phyloP scores from a whole-genome alignment of 2,329 filamentous ascomycete genomes.

The Fusarium sterilihyphosum region DNA sequence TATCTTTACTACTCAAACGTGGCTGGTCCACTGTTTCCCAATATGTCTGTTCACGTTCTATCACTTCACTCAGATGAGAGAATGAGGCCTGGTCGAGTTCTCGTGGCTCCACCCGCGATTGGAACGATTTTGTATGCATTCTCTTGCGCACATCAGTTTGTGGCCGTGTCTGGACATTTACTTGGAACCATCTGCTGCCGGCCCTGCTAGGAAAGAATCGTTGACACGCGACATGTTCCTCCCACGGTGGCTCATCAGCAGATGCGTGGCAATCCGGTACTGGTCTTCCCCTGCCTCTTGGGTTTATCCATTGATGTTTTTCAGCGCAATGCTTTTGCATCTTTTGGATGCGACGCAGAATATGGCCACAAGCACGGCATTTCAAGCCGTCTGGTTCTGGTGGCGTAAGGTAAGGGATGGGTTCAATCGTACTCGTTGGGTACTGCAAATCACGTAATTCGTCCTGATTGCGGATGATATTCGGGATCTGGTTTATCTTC shows the following conservation, averaged over 20 bases:
- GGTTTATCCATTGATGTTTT: not conserved
- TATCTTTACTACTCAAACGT: too few relatives aligned
- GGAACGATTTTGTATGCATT: too few relatives aligned
- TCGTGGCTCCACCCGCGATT: too few relatives aligned
- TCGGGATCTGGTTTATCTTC: not conserved
- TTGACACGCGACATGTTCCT: not conserved
- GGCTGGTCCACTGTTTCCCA: too few relatives aligned
- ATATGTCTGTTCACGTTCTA: too few relatives aligned
- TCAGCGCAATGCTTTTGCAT: not conserved
- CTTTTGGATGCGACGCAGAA: not conserved
- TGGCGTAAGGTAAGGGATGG: not conserved
- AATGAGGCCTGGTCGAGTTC: too few relatives aligned
- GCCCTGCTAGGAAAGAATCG: not conserved
- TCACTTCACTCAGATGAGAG: not conserved
- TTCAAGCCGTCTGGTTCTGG: not conserved
- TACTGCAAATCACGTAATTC: not conserved
- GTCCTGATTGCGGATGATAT: not conserved
- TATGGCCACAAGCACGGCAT: not conserved
- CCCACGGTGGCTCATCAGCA: not conserved
- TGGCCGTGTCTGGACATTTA: not conserved
- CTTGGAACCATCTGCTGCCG: not conserved
- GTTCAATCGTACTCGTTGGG: not conserved
- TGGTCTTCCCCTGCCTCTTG: not conserved
- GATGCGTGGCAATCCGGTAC: not conserved
- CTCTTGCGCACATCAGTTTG: too few relatives aligned